Base-by-base conservation (phyloP, 2,329 filamentous ascomycete species). In the Colletotrichum spinosum region DNA sequence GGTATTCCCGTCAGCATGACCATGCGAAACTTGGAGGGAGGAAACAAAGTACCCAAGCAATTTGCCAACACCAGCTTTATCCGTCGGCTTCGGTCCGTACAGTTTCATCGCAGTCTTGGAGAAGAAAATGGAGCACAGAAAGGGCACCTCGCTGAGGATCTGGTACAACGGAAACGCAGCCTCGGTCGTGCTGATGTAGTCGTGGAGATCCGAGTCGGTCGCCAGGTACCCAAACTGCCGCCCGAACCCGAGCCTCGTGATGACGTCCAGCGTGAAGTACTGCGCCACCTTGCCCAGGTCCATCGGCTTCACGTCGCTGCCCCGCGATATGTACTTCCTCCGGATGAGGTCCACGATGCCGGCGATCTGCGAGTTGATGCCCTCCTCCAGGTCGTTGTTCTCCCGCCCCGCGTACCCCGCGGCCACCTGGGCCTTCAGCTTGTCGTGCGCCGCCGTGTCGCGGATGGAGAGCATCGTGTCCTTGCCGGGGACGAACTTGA, bases 381-480 rank as follows among this genome's bases (percentile, higher is more conserved):
- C 77, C 10, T 72, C 66, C 70, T 88, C 85, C 33, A 87, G 72
- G 3, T 74, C 73, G 6, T 76, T 74, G 65, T 85, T 85, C 55
- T 87, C 86, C 68, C 84, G 84, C 34, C 84, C 84, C 2, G 83
- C 81, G 69, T 86, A 87, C 2, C 68, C 70, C 13, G 53, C 54
- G 2, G 66, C 60, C 10, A 67, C 42, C 56, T 70, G 69, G 4
- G 63, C 67, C 48, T 68, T 69, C 10, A 69, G 52, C 41, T 52
- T 66, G 39, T 70, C 66, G 70, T 87, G 86, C 17, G 76, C 73
- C 13, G 75, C 74, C 58, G 83, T 81, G 48, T 70, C 65, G 8
- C 60, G 68, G 41, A 70, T 46, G 34, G 59, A 60, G 53, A 71
- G 60, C 54, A 71, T 45, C 45, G 52, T 67, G 50, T 69, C 63